Evolutionary conservation across 1,284 basidiomycete species (phyloP), one percentile per base, ranked within the genome.

Genomic region (Naganishia sp.): DNA sequence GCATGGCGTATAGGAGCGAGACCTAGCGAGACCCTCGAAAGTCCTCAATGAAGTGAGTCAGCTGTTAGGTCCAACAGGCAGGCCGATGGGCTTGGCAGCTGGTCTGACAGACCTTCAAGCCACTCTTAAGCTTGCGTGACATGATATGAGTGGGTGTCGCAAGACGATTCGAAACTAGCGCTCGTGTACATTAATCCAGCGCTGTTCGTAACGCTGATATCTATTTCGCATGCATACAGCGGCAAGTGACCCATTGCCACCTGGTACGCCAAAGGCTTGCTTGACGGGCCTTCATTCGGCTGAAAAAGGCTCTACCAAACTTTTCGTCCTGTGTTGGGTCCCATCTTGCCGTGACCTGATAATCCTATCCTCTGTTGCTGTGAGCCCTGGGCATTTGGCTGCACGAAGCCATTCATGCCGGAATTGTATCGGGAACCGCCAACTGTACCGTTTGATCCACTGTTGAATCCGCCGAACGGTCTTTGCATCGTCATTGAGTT

Each of bases 401-500:
- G 59, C 3, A 36, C 59, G 25, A 61, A 61, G 50, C 59, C 59
- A 42, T 61, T 61, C 36, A 52, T 50, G 21, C 59, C 45, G 39
- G 48, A 21, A 44, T 61, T 61, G 36, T 61, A 61, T 28, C 59
- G 36, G 16, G 59, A 52, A 21, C 59, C 59, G 25, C 59, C 36
- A 5, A 61, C 33, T 50, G 31, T 23, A 18, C 46, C 49, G 31
- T 48, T 42, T 15, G 59, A 25, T 42, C 48, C 48, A 28, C 48
- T 48, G 16, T 52, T 52, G 23, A 52, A 61, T n/a, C 59, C 59
- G 59, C 59, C 59, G 28, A 61, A 61, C 23, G 59, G 59, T 25
- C 59, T 61, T 48, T 61, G 50, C 33, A 52, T 25, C 21, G 48
- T 50, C 39, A 50, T 61, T n/a, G 59, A 43, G 28, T 52, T 50